Conservation (phyloP, 2,329 filamentous ascomycete species). For the Hypoxylon sp. region DNA sequence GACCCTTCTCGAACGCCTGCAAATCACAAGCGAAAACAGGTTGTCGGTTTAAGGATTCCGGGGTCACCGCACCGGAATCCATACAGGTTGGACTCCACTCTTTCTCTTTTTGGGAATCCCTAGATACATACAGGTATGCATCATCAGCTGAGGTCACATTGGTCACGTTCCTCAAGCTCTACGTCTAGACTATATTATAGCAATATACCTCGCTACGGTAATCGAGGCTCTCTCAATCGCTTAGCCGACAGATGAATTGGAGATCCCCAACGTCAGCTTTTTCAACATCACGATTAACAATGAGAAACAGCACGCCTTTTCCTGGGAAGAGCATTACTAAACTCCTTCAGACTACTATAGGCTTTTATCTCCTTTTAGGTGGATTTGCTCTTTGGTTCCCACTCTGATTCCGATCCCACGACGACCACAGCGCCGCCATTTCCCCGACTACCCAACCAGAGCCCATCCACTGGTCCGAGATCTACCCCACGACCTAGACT, state of each 20-base stretch:
- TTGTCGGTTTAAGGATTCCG: constrained; percentile 26
- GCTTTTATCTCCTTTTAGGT: constrained; percentile 21
- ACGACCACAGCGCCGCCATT: constrained; percentile 46
- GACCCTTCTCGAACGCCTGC: constrained; percentile 30
- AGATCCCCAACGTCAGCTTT: constrained; percentile 11
- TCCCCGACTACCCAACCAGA: constrained; percentile 53
- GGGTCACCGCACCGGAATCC: constrained; percentile 20
- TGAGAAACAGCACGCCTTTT: constrained; percentile 13
- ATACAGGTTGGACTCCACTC: constrained; percentile 26
- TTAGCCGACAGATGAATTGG: constrained; percentile 26
- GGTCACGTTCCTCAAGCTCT: constrained; percentile 41
- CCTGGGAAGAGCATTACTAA: constrained; percentile 18
- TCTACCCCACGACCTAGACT: constrained; percentile 48
- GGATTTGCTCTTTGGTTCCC: constrained; percentile 27
- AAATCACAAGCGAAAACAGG: constrained; percentile 29
- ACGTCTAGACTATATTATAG: constrained; percentile 38
- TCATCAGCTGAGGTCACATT: constrained; percentile 43
- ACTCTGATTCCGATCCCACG: constrained; percentile 33
- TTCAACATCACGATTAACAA: constrained; percentile 26
- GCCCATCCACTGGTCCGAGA: constrained; percentile 54
- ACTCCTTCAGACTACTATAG: constrained; percentile 29
- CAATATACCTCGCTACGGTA: constrained; percentile 39
- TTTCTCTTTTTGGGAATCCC: constrained; percentile 26
- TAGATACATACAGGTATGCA: constrained; percentile 30
- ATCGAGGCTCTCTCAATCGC: constrained; percentile 33